Base-by-base conservation (phyloP, 2,329 filamentous ascomycete genomes). In the Blastomyces silverae region DNA sequence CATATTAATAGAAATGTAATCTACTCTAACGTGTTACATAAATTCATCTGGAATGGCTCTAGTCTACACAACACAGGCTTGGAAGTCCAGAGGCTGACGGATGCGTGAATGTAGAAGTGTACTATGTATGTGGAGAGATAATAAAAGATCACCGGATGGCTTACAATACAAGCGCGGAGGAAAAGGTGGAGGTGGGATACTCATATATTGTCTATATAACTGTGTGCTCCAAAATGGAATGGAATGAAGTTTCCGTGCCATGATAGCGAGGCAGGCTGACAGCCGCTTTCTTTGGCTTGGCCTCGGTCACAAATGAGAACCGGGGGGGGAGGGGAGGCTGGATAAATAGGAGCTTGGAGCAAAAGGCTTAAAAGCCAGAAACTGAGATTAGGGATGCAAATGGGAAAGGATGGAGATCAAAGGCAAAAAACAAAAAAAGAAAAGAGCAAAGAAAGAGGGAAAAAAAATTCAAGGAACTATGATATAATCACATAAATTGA, bases 401-500 rank as follows among this genome's bases (percentile, higher is more conserved):
- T 31, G 22, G 22, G 25, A 31, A 28, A 15, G 11, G 25, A 11
- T 4, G n/a, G 10, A 31, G 55, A 37, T 20, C 44, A 59, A 39
- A n/a, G n/a, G 56, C 20, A 42, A 15, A 8, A 59, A 42, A 44
- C 6, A 1, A 28, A 59, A 42, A 59, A 39, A 20, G n/a, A 7
- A 34, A 20, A 61, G 31, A 5, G 20, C 2, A 11, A 61, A 61
- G 17, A 61, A 15, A 31, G 10, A 22, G 20, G 28, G 20, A 13
- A 25, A 11, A 6, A n/a, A 59, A 46, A 10, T 37, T 37, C 8
- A 37, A 59, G 22, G 42, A 59, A 42, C 31, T 39, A 59, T 7
- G 37, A 59, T 44, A 25, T 11, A 59, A 59, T 25, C 34, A 44
- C 56, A 44, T 46, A 37, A 22, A 61, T 48, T 22, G 17, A 61